These are phyloP conservation scores for Aspergillus amoenus DNA, from an alignment of 2,329 filamentous ascomycete genomes.

Conservation along the genomic window DNA sequence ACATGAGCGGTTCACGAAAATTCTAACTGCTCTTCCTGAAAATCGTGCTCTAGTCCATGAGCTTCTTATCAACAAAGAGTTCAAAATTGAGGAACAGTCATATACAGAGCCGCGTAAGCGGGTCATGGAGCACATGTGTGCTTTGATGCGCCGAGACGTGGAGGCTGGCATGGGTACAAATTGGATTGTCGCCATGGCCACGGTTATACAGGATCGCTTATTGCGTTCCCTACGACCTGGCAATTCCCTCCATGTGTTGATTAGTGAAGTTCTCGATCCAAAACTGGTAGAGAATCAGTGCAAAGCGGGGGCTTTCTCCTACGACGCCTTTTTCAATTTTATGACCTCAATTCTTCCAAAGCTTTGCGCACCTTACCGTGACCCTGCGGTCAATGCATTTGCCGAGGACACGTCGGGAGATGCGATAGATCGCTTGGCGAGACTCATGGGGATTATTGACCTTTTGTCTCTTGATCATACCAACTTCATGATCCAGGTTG, in stretches of 20 bases:
- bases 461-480: slow-evolving; percentile 63
- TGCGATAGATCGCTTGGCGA: slow-evolving; percentile 63
- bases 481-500: slow-evolving; percentile 63
- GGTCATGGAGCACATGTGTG: slow-evolving; percentile 60
- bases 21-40: slow-evolving; percentile 60
- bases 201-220: slow-evolving; percentile 62
- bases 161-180: slow-evolving; percentile 54
- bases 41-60: slow-evolving; percentile 65
- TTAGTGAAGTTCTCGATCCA: slow-evolving; percentile 61
- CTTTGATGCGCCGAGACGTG: slow-evolving; percentile 58
- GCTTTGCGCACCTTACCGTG: slow-evolving; percentile 64
- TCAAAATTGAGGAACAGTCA: slow-evolving; percentile 54
- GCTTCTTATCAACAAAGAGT: slow-evolving; percentile 63
- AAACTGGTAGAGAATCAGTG: slow-evolving; percentile 59
- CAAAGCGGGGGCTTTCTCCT: slow-evolving; percentile 61
- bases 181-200: slow-evolving; percentile 67
- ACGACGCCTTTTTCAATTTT: slow-evolving; percentile 63
- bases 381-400: slow-evolving; percentile 58
- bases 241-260: slow-evolving; percentile 61
- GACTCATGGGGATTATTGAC: slow-evolving; percentile 63
- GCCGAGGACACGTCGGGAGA: slow-evolving; percentile 52
- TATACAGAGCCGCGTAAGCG: slow-evolving; percentile 54
- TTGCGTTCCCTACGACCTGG: slow-evolving; percentile 59
- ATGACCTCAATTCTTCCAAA: slow-evolving; percentile 63
- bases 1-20: slow-evolving; percentile 47